Evolutionary conservation across 768 basidiomycete genomes (phyloP), one percentile per base, ranked within the genome.

Genomic region (Rhodotorula graminis): DNA sequence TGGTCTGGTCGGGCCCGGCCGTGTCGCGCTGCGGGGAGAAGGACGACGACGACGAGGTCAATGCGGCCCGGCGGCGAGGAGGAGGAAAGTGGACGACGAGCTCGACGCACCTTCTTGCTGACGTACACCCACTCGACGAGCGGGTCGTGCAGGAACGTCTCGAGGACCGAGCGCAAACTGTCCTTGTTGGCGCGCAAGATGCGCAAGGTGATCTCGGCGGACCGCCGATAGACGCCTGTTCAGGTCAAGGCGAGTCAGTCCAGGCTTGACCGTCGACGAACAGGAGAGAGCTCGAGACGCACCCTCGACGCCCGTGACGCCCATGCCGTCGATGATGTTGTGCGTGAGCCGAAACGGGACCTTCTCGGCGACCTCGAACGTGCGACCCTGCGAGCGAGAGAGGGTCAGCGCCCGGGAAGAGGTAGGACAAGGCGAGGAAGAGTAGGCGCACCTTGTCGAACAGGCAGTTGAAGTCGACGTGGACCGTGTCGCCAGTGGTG

Each of bases 381-480:
- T 84, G 82, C 90, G 92, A 2, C 93, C 95, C 85, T 87, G 68
- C 12, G 8, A 9, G n/a, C 3, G 29, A 40, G 18, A 61, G 37
- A 53, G 50, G 11, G 33, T 44, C 66, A n/a, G 47, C 49, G 27
- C 8, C 18, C n/a, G n/a, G n/a, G 46, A 29, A 37, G 15, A 40
- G 27, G 27, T n/a, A 49, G 14, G 55, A 57, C 19, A 58, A 29
- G 18, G 49, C 47, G 37, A 14, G 18, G 3, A 29, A 12, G 70
- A 19, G n/a, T 21, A 6, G 2, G 14, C 82, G 53, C 65, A 90
- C 93, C 86, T 92, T 95, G 76, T 98, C 96, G 76, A 99, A 99
- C 25, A 98, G 84, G 82, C 93, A 96, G 80, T 97, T 97, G 77
- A 99, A 94, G 81, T 98, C 96, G 68, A 98, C 93, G 76, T 99